Conservation (phyloP, 2,329 filamentous ascomycete species). For the Aspergillus luchuensis region DNA sequence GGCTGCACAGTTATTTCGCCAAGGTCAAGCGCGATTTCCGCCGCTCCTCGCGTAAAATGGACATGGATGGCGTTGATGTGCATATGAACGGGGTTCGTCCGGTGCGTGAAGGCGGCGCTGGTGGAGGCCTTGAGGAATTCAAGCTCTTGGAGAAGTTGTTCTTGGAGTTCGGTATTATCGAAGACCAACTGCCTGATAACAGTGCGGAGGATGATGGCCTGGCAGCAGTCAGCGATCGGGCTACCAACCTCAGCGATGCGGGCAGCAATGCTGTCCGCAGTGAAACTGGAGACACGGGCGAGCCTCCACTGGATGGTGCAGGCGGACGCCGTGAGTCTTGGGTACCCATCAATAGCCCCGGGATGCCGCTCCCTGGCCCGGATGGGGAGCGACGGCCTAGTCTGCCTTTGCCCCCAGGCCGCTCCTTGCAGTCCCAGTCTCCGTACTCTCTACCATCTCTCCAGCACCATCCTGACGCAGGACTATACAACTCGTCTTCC, state of each 20-base stretch:
- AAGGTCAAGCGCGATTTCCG: slow-evolving; percentile 43
- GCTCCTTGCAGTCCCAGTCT: slow-evolving; percentile 37
- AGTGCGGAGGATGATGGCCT: slow-evolving; percentile 37
- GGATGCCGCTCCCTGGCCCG: slow-evolving; percentile 33
- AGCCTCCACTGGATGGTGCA: slow-evolving; percentile 34
- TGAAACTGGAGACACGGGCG: slow-evolving; percentile 37
- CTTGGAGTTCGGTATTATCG: slow-evolving; percentile 42
- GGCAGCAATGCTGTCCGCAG: slow-evolving; percentile 46
- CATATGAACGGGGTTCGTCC: slow-evolving; percentile 33
- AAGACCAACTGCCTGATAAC: slow-evolving; percentile 41
- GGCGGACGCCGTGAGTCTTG: slow-evolving; percentile 44
- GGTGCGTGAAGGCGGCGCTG: slow-evolving; percentile 35
- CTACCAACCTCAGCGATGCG: slow-evolving; percentile 40
- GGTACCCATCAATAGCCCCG: slow-evolving; percentile 44
- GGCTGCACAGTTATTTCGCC: slow-evolving; percentile 44
- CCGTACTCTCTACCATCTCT: slow-evolving; percentile 39
- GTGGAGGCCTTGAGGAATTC: slow-evolving; percentile 42
- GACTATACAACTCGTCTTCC: slow-evolving; percentile 34
- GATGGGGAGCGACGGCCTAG: slow-evolving; percentile 42
- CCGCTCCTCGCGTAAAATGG: slow-evolving; percentile 36
- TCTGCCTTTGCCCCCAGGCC: slow-evolving; percentile 39
- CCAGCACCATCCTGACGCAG: slow-evolving; percentile 37
- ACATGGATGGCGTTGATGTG: slow-evolving; percentile 34
- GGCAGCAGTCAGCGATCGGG: slow-evolving; percentile 32
- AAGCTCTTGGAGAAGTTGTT: slow-evolving; percentile 47